A percentile compares a stretch with the other conserved stretches of the same genome.
Conservation (phyloP, 1,284 basidiomycete species). For the Microbotryum violaceum region DNA sequence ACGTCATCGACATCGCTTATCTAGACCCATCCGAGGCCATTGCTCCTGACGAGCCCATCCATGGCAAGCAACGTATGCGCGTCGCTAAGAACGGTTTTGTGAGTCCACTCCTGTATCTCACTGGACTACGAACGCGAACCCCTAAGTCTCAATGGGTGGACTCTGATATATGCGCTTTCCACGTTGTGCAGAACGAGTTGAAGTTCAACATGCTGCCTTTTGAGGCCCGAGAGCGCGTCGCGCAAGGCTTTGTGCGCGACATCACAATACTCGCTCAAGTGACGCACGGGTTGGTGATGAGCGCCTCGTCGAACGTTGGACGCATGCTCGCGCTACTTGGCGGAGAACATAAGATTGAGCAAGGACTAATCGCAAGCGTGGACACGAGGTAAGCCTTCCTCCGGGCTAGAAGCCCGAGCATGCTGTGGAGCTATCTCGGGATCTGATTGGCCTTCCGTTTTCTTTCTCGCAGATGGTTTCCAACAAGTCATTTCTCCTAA, state of each 20-base stretch:
- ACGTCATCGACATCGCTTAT: constrained; percentile 13
- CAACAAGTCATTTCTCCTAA: constrained; percentile 21
- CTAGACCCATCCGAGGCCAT: no score
- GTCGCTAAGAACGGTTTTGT: constrained; percentile 6
- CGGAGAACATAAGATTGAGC: neutral
- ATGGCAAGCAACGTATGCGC: neutral
- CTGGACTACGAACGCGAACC: neutral
- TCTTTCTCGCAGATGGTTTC: constrained; percentile 25
- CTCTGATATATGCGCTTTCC: no score
- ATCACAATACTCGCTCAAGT: constrained; percentile 23
- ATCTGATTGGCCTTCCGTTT: neutral
- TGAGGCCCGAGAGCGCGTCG: constrained; percentile 9
- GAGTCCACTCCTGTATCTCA: neutral
- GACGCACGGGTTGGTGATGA: constrained; percentile 32
- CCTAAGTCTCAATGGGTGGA: no score
- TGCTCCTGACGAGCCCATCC: neutral
- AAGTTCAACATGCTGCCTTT: constrained; percentile 31
- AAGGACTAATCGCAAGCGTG: constrained; percentile 21
- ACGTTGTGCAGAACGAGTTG: constrained; percentile 21
- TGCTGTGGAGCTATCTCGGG: neutral
- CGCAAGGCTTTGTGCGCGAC: constrained; percentile 32
- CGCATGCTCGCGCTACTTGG: constrained; percentile 29
- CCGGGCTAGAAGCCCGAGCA: no score
- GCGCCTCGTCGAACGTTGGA: constrained; percentile 33
- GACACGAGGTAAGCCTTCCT: constrained; percentile 26